Conservation (phyloP, 805 yeast genomes). For the Novakomyces olei region DNA sequence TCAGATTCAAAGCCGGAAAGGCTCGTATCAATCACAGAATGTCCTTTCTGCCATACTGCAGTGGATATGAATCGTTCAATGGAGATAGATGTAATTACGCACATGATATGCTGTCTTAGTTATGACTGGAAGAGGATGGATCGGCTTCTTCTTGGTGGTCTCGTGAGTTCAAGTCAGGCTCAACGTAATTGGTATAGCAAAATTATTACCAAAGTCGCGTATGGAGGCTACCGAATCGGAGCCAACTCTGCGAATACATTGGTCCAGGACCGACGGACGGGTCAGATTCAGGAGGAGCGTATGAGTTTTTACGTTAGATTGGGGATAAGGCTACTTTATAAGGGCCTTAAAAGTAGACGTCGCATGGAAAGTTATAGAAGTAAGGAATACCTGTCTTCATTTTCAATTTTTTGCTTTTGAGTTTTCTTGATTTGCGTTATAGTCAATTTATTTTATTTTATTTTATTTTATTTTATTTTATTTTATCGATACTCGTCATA, state of each 20-base stretch:
- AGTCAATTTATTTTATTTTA: no score
- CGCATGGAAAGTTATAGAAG: constrained; percentile 30
- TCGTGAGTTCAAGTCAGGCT: constrained; percentile 62
- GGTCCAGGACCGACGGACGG: constrained; percentile 79
- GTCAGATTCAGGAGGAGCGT: constrained; percentile 76
- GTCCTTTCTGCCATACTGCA: constrained; percentile 61
- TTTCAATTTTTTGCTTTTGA: no score
- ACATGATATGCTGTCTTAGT: constrained; percentile 67
- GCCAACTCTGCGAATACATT: constrained; percentile 81
- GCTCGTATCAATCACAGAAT: constrained; percentile 40
- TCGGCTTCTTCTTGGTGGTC: constrained; percentile 39
- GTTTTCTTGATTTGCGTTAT: no score
- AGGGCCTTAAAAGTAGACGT: constrained; percentile 39
- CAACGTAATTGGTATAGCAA: constrained; percentile 76
- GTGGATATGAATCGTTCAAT: constrained; percentile 29
- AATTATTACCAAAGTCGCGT: constrained; percentile 50
- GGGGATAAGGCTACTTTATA: constrained; percentile 67
- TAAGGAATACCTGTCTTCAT: no score
- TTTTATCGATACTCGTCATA: background rate
- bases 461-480: background rate
- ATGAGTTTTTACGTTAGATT: constrained; percentile 73
- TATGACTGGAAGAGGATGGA: constrained; percentile 53
- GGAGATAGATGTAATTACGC: constrained; percentile 56
- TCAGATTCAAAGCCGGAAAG: no score
- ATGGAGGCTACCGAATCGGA: constrained; percentile 72